Evolutionary conservation across 129 eudicot species (phyloP).

Genomic region (Arctium minus): DNA sequence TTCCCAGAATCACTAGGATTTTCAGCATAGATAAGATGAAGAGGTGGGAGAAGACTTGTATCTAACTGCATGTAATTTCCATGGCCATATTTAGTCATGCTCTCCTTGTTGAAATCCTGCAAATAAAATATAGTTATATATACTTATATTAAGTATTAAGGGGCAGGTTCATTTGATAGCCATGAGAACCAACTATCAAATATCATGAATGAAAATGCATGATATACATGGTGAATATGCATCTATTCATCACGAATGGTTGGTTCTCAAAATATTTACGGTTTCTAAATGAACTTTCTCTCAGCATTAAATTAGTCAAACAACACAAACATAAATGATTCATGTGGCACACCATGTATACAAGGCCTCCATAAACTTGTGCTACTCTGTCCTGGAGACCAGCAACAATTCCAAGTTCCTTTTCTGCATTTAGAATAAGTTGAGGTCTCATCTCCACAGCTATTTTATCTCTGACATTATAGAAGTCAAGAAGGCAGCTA

Average conservation of each 20-base stretch:
- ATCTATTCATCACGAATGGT: no score
- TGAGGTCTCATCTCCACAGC: conserved; percentile 83
- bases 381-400: conserved; percentile 99
- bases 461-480: conserved; percentile 67
- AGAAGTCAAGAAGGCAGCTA: conserved; percentile 92
- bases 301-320: neutral
- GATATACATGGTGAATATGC: no score
- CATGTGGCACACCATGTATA: conserved; percentile 65
- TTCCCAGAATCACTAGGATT: conserved; percentile 99
- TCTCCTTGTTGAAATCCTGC: conserved; percentile 77
- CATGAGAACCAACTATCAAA: no score
- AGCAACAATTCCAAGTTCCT: conserved; percentile 97
- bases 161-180: no score
- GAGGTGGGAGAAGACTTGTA: conserved; percentile 76
- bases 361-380: conserved; percentile 94
- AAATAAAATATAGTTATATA: neutral
- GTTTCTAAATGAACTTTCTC: neutral
- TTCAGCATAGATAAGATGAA: conserved; percentile 88
- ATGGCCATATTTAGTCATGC: conserved; percentile 69
- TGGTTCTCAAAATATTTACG: no score
- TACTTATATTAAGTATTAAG: neutral
- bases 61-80: conserved; percentile 76
- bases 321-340: neutral
- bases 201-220: no score
- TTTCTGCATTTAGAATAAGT: conserved; percentile 87